Percentiles rank a stretch among this genome's conserved stretches.
These are phyloP conservation scores for Pseudozyma sp. DNA, from an alignment of 1,284 basidiomycete genomes.

Conservation along the genomic window DNA sequence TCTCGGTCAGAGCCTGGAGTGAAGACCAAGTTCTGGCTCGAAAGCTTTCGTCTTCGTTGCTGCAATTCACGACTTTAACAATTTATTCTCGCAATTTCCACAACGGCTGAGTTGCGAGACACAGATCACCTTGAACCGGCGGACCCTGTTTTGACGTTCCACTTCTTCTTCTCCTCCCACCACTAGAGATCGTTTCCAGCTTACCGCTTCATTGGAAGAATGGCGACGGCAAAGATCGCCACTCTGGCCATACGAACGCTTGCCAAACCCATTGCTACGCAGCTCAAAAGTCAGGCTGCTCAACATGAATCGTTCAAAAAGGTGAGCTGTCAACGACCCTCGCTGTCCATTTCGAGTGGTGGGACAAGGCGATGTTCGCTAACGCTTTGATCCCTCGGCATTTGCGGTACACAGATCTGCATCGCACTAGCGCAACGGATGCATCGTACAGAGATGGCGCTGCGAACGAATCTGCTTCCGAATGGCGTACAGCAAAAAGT, in stretches of 20 bases:
- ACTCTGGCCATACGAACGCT: slow-evolving; percentile 64
- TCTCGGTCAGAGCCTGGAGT: too few species aligned
- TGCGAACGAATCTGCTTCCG: slow-evolving; percentile 59
- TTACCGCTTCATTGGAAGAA: slow-evolving; percentile 6
- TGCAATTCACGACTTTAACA: too few species aligned
- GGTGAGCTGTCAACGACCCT: slow-evolving; percentile 12
- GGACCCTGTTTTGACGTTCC: too few species aligned
- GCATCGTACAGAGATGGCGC: slow-evolving; percentile 63
- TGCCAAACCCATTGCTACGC: slow-evolving; percentile 67
- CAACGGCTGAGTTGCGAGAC: too few species aligned
- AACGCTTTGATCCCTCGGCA: neutral
- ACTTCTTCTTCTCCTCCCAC: too few species aligned
- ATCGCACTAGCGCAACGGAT: slow-evolving; percentile 61
- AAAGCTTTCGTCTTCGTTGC: too few species aligned
- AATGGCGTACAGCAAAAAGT: slow-evolving; percentile 56
- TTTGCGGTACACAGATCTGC: slow-evolving; percentile 42
- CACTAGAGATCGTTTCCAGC: too few species aligned
- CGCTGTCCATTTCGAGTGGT: neutral
- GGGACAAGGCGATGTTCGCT: neutral
- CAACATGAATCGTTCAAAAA: slow-evolving; percentile 63
- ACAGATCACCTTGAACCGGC: too few species aligned
- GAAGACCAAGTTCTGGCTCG: too few species aligned
- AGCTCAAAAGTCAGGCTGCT: slow-evolving; percentile 63
- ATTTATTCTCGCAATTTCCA: too few species aligned
- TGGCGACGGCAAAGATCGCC: slow-evolving; percentile 66